Base-by-base conservation (phyloP, 371 early-diverging fungal species). In the Mortierella sp. region DNA sequence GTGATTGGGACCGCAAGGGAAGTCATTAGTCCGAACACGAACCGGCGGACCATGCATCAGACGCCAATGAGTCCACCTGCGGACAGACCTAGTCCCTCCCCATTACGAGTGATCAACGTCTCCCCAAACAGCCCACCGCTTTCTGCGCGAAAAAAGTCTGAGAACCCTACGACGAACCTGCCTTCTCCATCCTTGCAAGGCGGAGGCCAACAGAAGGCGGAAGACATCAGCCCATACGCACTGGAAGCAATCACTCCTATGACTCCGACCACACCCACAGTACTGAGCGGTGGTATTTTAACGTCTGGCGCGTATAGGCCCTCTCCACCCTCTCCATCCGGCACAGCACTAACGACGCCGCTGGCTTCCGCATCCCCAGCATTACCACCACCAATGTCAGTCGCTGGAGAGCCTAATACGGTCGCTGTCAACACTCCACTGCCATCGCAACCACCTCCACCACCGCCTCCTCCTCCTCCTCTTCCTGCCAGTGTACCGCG, bases 31-130 rank as follows among this genome's bases (percentile, higher is more conserved):
- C 60, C 64, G 21, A 71, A 47, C 24, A 32, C 27, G 7, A 64
- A 66, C 28, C 59, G 78, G 5, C 46, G 65, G 26, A 55, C 60
- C 4, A 51, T 59, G 55, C 65, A 70, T 30, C 65, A 57, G 32
- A 43, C 58, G 19, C 61, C 70, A 4, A 15, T 50, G 15, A 60
- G 50, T 12, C 64, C 69, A n/a, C 47, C 59, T 0, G 17, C 37
- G 12, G 50, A 42, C 9, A 64, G 44, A 27, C 7, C 50, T 9
- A 63, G 50, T 34, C 50, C 65, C 2, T 70, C 66, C 12, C 70
- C 70, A n/a, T 56, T 78, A 7, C 43, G 78, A 12, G 78, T 78
- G 4, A 64, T 70, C 55, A 78, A 78, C 32, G 78, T 59, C 43
- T 65, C 78, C 7, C 49, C 78, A 0, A 54, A 19, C 37, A 64